phyloP scores from a whole-genome alignment of 441 rosid genomes.

The Breynia disticha region DNA sequence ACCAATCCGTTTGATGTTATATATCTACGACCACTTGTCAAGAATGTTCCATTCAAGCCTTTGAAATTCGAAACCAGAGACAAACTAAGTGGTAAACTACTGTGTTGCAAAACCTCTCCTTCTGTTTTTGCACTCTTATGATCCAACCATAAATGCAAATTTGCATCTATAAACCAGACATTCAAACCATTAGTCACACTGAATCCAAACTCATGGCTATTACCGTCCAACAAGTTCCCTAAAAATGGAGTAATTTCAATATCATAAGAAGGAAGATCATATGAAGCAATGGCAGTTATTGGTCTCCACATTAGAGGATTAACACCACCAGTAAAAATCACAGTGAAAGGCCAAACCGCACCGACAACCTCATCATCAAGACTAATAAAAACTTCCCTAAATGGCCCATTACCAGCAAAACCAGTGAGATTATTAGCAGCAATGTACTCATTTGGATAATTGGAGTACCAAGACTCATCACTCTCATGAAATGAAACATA shows the following conservation, averaged over 20 bases:
- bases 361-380: conserved; percentile 55
- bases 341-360: conserved; percentile 87
- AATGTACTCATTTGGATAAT: conserved; percentile 62
- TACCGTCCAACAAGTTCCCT: conserved; percentile 55
- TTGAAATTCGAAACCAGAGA: conserved; percentile 31
- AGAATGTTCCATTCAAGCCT: conserved; percentile 53
- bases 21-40: conserved; percentile 42
- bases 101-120: conserved; percentile 43
- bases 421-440: conserved; percentile 43
- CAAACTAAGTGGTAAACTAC: conserved; percentile 30
- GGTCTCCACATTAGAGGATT: conserved; percentile 82
- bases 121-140: conserved; percentile 30
- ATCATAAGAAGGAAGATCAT: conserved; percentile 74
- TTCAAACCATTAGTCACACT: conserved; percentile 67
- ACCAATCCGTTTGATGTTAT: conserved; percentile 52
- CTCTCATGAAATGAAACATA: conserved; percentile 81
- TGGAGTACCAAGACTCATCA: conserved; percentile 78
- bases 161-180: conserved; percentile 77
- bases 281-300: conserved; percentile 65
- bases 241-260: conserved; percentile 73
- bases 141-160: conserved; percentile 92
- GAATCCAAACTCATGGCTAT: conserved; percentile 48
- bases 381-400: conserved; percentile 70
- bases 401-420: conserved; percentile 68
- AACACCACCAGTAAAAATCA: conserved; percentile 74